These are phyloP conservation scores for Talaromyces trachyspermus DNA, from an alignment of 495 filamentous ascomycete species.

Conservation along the genomic window DNA sequence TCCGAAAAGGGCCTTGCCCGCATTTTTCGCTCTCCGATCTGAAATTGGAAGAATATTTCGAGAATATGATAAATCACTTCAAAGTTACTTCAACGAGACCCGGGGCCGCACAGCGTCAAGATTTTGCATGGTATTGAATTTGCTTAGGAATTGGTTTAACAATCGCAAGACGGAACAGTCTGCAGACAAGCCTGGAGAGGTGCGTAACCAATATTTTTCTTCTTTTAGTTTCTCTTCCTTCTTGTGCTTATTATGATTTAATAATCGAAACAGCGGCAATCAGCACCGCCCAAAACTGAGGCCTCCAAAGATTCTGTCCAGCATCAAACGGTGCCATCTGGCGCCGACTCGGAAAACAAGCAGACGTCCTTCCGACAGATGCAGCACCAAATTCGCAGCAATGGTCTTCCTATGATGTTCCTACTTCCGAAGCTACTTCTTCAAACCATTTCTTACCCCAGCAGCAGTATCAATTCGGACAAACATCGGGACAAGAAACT, in stretches of 20 bases:
- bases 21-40: conserved; percentile 67
- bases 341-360: background rate
- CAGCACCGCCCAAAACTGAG: conserved; percentile 5
- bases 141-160: conserved; percentile 68
- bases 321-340: background rate
- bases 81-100: conserved; percentile 54
- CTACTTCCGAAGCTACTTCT: conserved; percentile 1
- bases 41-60: conserved; percentile 67
- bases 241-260: background rate
- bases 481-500: conserved; percentile 12
- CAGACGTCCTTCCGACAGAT: background rate
- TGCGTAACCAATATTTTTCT: conserved; percentile 7
- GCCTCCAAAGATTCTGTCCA: conserved; percentile 8
- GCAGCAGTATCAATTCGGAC: background rate
- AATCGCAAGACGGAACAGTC: conserved; percentile 30
- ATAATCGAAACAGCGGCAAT: conserved; percentile 3
- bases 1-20: conserved; percentile 61
- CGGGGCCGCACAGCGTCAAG: conserved; percentile 64
- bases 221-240: background rate
- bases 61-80: conserved; percentile 60
- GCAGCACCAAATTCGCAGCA: conserved; percentile 8
- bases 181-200: conserved; percentile 8
- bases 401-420: conserved; percentile 14
- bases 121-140: conserved; percentile 65
- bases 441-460: conserved; percentile 1